phyloP scores from a whole-genome alignment of 768 basidiomycete genomes.

The Cystobasidium ongulense region DNA sequence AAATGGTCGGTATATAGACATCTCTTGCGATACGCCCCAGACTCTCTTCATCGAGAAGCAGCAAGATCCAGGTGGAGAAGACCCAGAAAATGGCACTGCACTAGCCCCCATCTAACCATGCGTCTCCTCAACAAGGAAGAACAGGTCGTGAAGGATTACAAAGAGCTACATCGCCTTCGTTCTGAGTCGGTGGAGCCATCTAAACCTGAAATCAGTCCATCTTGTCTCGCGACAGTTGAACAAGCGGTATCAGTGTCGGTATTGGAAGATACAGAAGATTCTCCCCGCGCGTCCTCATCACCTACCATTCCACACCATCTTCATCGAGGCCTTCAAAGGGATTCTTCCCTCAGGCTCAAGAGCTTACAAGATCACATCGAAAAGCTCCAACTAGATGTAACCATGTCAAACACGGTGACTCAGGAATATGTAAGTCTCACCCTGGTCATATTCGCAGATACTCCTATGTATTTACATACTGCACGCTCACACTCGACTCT shows the following conservation, averaged over 20 bases:
- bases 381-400: not conserved
- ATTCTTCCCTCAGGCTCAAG: not conserved
- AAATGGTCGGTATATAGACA: conserved; percentile 68
- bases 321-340: not conserved
- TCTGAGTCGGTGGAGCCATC: no score
- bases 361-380: not conserved
- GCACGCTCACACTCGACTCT: no score
- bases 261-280: no score
- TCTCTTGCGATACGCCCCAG: conserved; percentile 52
- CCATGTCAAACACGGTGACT: not conserved
- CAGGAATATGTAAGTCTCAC: not conserved
- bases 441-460: no score
- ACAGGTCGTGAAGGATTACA: not conserved
- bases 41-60: not conserved
- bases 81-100: not conserved
- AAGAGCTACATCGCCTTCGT: not conserved
- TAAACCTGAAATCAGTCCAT: no score
- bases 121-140: not conserved
- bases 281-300: no score
- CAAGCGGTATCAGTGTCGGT: no score
- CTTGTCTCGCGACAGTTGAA: no score
- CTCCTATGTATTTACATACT: no score
- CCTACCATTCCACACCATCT: not conserved
- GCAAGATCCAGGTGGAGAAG: not conserved
- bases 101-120: not conserved